These are phyloP conservation scores for Prunus salicina DNA, from an alignment of 306 rosid genomes.

Conservation along the genomic window DNA sequence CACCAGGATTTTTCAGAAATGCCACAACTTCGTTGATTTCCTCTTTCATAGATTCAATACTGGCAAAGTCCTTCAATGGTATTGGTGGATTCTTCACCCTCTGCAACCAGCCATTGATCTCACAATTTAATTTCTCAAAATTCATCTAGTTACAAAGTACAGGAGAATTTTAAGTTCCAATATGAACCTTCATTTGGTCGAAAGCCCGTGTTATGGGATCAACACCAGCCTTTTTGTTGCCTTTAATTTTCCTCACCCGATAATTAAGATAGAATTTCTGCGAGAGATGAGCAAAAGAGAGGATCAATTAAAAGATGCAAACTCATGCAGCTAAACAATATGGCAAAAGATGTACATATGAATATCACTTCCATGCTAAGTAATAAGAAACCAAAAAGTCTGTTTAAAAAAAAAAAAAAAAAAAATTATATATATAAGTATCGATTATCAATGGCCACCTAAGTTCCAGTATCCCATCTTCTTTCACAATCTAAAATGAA, in stretches of 20 bases:
- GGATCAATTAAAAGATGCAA: slow-evolving; percentile 6
- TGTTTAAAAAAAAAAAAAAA: too few relatives aligned
- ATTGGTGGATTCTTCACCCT: slow-evolving; percentile 96
- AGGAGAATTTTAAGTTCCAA: slow-evolving; percentile 17
- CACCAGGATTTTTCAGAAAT: slow-evolving; percentile 85
- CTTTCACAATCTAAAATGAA: not conserved
- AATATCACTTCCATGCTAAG: not conserved
- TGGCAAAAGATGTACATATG: not conserved
- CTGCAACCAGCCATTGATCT: slow-evolving; percentile 53
- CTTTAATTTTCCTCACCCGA: slow-evolving; percentile 42
- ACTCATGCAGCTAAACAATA: not conserved
- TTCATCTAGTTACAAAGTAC: not conserved
- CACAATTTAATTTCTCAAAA: slow-evolving; percentile 26
- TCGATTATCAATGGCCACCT: not conserved
- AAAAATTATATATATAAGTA: not conserved
- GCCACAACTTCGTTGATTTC: slow-evolving; percentile 94
- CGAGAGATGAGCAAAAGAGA: slow-evolving; percentile 30
- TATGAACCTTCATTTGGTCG: slow-evolving; percentile 82
- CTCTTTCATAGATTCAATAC: slow-evolving; percentile 90
- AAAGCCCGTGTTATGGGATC: slow-evolving; percentile 93
- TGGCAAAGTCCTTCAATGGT: slow-evolving; percentile 84
- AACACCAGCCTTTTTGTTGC: slow-evolving; percentile 61
- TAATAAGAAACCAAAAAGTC: not conserved
- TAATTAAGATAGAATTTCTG: slow-evolving; percentile 58
- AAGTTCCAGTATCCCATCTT: not conserved